Conservation (phyloP, 228 moss, liverwort and hornwort genomes). For the Sphagnum magellanicum region DNA sequence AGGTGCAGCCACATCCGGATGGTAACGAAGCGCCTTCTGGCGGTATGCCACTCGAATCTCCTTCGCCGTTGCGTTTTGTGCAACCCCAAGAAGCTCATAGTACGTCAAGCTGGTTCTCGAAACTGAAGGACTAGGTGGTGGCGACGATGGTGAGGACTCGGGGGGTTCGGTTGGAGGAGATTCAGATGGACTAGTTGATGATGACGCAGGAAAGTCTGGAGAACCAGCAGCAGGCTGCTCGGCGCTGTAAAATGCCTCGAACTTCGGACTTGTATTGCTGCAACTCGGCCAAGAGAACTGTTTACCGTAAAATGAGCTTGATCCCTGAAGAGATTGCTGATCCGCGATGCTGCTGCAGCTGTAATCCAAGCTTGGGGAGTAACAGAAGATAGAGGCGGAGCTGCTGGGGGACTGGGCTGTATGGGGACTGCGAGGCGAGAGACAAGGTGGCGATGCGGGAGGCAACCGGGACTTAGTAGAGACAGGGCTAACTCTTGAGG, state of each 20-base stretch:
- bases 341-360: constrained; percentile 1
- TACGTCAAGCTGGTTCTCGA: not conserved
- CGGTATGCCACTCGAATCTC: constrained; percentile 9
- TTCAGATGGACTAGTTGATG: no score
- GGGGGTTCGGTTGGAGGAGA: no score
- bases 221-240: not conserved
- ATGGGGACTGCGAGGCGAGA: constrained; percentile 3
- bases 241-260: constrained; percentile 7
- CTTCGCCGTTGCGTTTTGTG: constrained; percentile 1
- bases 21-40: constrained; percentile 3
- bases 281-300: not conserved
- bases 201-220: not conserved
- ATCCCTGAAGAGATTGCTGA: not conserved
- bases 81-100: constrained; percentile 5
- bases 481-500: not conserved
- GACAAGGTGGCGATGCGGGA: not conserved
- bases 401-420: not conserved
- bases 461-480: not conserved
- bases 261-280: not conserved
- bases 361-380: not conserved
- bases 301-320: not conserved
- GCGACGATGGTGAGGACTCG: not conserved
- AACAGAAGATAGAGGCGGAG: constrained; percentile 1
- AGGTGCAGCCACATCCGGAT: constrained; percentile 5
- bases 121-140: constrained; percentile 1